phyloP scores from a whole-genome alignment of 768 basidiomycete genomes.

The Boletus reticuloceps region DNA sequence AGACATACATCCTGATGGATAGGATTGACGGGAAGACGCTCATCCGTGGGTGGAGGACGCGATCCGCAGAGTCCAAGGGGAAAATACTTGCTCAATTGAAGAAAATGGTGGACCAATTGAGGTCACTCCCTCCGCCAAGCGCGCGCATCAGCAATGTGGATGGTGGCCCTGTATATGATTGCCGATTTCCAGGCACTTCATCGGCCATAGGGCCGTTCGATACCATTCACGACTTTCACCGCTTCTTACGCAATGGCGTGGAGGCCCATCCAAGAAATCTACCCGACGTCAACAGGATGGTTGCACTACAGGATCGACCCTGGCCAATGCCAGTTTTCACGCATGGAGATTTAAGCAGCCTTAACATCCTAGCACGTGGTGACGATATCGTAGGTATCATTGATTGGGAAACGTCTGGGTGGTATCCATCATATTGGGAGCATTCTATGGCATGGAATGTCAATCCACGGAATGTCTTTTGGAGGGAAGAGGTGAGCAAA shows the following conservation, averaged over 20 bases:
- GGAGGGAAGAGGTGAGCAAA: neutral
- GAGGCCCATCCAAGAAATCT: neutral
- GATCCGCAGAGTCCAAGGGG: neutral
- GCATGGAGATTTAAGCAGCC: neutral
- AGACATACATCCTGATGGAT: neutral
- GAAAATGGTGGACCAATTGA: neutral
- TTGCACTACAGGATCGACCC: neutral
- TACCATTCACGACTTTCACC: neutral
- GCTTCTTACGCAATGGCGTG: neutral
- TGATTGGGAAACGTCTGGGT: neutral
- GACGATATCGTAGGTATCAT: neutral
- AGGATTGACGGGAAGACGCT: neutral
- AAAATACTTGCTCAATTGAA: neutral
- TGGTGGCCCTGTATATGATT: neutral
- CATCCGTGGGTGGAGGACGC: neutral
- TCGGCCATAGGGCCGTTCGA: neutral
- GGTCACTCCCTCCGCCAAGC: neutral
- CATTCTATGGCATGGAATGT: neutral
- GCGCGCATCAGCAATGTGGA: neutral
- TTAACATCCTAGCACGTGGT: neutral
- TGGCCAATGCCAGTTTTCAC: constrained; percentile 1
- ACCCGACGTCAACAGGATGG: neutral
- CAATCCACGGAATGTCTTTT: neutral
- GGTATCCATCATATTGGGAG: neutral
- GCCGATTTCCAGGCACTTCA: neutral